phyloP scores from a whole-genome alignment of 306 rosid species.

The Vicia sativa region DNA sequence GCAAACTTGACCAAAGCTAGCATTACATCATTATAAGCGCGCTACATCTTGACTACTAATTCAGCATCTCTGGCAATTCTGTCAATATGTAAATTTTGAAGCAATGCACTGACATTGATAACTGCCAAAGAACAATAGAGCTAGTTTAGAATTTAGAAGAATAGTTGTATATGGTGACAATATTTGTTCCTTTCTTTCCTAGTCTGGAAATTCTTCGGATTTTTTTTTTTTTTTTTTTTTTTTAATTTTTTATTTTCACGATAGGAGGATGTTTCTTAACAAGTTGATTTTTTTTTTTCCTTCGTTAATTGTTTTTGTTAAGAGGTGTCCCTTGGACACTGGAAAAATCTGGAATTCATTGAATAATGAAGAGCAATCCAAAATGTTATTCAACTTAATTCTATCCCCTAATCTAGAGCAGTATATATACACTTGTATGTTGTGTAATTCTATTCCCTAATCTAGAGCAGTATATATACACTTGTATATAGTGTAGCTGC shows the following conservation, averaged over 20 bases:
- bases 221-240: not conserved
- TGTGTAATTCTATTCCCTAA: too few relatives aligned
- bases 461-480: too few relatives aligned
- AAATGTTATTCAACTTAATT: too few relatives aligned
- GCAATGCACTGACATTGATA: constrained; percentile 14
- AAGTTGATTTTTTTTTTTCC: not conserved
- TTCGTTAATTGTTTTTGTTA: too few relatives aligned
- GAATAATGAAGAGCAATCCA: too few relatives aligned
- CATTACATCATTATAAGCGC: not conserved
- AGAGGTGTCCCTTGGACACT: too few relatives aligned
- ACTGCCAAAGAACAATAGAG: constrained; percentile 25
- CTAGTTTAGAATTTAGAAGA: not conserved
- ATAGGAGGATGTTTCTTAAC: not conserved
- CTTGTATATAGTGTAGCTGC: too few relatives aligned
- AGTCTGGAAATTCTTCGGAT: not conserved
- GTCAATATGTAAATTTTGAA: constrained; percentile 31
- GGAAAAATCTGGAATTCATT: too few relatives aligned
- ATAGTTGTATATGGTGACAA: constrained; percentile 45
- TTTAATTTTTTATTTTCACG: not conserved
- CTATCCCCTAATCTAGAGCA: too few relatives aligned
- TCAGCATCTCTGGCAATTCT: constrained; percentile 19
- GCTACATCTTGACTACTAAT: constrained; percentile 13
- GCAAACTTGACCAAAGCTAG: constrained; percentile 44
- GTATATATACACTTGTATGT: too few relatives aligned
- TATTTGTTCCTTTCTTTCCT: constrained; percentile 2